These are phyloP conservation scores for Pseudopyricularia cyperi DNA, from an alignment of 2,329 filamentous ascomycete genomes.

Conservation along the genomic window DNA sequence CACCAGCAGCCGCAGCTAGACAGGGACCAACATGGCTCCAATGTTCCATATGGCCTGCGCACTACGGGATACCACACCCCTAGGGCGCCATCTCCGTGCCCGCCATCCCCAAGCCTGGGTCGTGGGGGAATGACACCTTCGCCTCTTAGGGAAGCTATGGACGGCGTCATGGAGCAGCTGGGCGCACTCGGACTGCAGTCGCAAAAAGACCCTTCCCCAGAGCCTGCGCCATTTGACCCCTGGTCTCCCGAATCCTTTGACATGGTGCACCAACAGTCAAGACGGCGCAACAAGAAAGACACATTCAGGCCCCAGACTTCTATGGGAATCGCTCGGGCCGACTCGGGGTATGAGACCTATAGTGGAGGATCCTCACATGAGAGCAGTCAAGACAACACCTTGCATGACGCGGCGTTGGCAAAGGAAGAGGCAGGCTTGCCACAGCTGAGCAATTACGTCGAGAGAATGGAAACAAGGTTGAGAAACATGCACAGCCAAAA, in stretches of 20 bases:
- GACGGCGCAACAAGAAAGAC: conserved; percentile 15
- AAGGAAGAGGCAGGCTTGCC: conserved; percentile 45
- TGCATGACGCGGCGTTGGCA: conserved; percentile 22
- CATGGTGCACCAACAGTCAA: conserved; percentile 30
- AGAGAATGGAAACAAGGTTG: conserved; percentile 79
- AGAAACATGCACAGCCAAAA: conserved; percentile 55
- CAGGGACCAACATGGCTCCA: conserved; percentile 6
- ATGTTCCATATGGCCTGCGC: conserved; percentile 24
- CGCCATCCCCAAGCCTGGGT: conserved; percentile 52
- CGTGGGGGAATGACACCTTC: conserved; percentile 66
- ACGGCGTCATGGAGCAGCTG: conserved; percentile 91
- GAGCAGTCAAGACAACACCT: conserved; percentile 17
- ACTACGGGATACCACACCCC: conserved; percentile 37
- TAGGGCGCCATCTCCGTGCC: conserved; percentile 47
- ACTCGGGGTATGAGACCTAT: conserved; percentile 48
- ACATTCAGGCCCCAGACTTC: conserved; percentile 55
- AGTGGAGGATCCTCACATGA: conserved; percentile 35
- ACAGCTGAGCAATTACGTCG: conserved; percentile 73
- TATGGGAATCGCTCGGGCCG: conserved; percentile 49
- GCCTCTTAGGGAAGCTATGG: conserved; percentile 87
- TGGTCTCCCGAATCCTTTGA: conserved; percentile 90
- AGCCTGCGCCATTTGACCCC: conserved; percentile 47
- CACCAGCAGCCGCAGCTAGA: conserved; percentile 3
- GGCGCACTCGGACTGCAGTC: conserved; percentile 66
- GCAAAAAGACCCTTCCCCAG: conserved; percentile 35